These are phyloP conservation scores for Xylaria nigripes DNA, from an alignment of 495 filamentous ascomycete genomes.

Conservation along the genomic window DNA sequence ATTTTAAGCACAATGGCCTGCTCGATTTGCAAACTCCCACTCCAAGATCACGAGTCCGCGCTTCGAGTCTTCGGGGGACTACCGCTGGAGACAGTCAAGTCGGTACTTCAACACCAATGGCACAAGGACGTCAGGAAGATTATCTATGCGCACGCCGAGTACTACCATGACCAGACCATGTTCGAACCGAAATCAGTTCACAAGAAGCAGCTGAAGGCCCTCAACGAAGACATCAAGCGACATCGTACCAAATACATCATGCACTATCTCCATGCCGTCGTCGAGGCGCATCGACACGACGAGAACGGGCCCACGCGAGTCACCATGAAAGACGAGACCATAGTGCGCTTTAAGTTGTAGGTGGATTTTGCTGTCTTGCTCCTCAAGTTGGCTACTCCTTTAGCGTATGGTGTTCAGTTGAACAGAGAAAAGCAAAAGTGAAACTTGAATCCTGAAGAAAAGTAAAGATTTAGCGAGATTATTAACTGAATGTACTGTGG, in stretches of 20 bases:
- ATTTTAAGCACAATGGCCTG: constrained; percentile 1
- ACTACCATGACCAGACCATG: constrained; percentile 12
- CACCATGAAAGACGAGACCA: constrained; percentile 5
- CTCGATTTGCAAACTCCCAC: constrained; percentile 8
- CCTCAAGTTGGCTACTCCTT: not conserved
- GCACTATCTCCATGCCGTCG: constrained; percentile 12
- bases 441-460: not conserved
- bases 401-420: not conserved
- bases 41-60: constrained; percentile 16
- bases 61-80: constrained; percentile 17
- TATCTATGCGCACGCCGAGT: constrained; percentile 21
- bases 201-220: not conserved
- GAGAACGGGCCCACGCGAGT: constrained; percentile 3
- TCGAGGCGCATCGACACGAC: constrained; percentile 1
- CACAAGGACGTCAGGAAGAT: constrained; percentile 21
- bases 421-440: not conserved
- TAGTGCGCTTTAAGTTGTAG: constrained; percentile 3
- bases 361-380: not conserved
- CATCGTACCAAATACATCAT: constrained; percentile 11
- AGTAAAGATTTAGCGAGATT: not conserved
- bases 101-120: constrained; percentile 23
- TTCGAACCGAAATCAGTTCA: not conserved
- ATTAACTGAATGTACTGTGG: not conserved
- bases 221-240: constrained; percentile 4
- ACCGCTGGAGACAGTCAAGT: constrained; percentile 19